These are phyloP conservation scores for Salix exigua DNA, from an alignment of 345 rosid species.

Conservation along the genomic window DNA sequence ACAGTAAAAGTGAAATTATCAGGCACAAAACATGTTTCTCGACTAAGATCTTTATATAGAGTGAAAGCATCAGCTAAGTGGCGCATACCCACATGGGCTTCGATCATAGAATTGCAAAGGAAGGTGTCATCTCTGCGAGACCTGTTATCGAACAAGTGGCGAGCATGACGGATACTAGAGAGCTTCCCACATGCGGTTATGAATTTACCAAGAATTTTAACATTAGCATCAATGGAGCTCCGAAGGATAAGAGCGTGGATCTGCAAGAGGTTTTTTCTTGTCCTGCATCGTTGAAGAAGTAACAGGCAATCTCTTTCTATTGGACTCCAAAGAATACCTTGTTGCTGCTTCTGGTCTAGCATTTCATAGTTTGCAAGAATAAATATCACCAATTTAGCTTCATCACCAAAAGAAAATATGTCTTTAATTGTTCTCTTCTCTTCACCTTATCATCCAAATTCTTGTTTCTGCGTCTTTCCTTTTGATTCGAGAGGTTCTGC, in stretches of 20 bases:
- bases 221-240: conserved; percentile 49
- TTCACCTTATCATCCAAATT: too few relatives aligned
- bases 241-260: conserved; percentile 67
- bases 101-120: conserved; percentile 71
- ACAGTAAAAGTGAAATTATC: conserved; percentile 57
- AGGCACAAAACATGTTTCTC: conserved; percentile 43
- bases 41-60: conserved; percentile 49
- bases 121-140: conserved; percentile 50
- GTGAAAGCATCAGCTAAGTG: conserved; percentile 39
- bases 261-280: conserved; percentile 40
- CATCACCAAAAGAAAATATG: too few relatives aligned
- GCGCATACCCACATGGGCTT: conserved; percentile 40
- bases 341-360: background rate
- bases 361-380: background rate
- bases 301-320: conserved; percentile 49
- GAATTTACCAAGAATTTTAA: conserved; percentile 57
- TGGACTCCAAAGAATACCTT: conserved; percentile 37
- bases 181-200: conserved; percentile 29
- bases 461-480: too few relatives aligned
- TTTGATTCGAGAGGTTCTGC: too few relatives aligned
- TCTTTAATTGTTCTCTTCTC: too few relatives aligned
- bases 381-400: background rate
- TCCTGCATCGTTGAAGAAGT: conserved; percentile 41
- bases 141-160: conserved; percentile 49
- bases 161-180: conserved; percentile 43